phyloP scores from a whole-genome alignment of 352 stramenopile species.

The Globisporangium spiculum region DNA sequence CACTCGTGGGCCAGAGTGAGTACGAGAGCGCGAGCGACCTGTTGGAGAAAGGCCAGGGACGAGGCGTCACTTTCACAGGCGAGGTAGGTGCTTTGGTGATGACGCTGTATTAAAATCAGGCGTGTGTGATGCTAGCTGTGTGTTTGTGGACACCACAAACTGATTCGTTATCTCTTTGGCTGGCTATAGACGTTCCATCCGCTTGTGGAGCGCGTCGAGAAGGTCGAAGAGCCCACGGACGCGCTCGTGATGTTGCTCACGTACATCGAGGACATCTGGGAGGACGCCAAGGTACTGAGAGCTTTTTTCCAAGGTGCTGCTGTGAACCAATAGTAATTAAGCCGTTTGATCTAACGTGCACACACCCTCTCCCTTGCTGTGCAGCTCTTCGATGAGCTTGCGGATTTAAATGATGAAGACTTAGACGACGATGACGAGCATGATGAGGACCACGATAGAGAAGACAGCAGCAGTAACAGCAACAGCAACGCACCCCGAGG shows the following conservation, averaged over 20 bases:
- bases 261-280: slow-evolving; percentile 66
- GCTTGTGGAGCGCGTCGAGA: slow-evolving; percentile 45
- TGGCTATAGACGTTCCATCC: slow-evolving; percentile 42
- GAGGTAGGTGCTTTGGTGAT: slow-evolving; percentile 21
- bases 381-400: slow-evolving; percentile 34
- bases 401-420: slow-evolving; percentile 16
- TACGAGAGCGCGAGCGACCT: slow-evolving; percentile 43
- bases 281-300: slow-evolving; percentile 50
- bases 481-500: neutral
- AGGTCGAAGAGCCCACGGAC: slow-evolving; percentile 46
- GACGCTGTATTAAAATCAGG: neutral
- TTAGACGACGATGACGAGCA: slow-evolving; percentile 20
- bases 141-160: neutral
- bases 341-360: neutral
- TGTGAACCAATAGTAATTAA: neutral
- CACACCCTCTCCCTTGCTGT: neutral
- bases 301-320: neutral
- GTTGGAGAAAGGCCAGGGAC: slow-evolving; percentile 35
- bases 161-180: neutral
- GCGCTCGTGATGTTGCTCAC: slow-evolving; percentile 54
- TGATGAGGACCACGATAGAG: slow-evolving; percentile 25
- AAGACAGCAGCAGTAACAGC: neutral
- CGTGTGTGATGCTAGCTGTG: too few species aligned
- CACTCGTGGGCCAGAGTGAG: slow-evolving; percentile 37
- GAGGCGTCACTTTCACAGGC: slow-evolving; percentile 49